Evolutionary conservation across 805 yeast genomes (phyloP).

Genomic region (Saccharomyces cerevisiae): DNA sequence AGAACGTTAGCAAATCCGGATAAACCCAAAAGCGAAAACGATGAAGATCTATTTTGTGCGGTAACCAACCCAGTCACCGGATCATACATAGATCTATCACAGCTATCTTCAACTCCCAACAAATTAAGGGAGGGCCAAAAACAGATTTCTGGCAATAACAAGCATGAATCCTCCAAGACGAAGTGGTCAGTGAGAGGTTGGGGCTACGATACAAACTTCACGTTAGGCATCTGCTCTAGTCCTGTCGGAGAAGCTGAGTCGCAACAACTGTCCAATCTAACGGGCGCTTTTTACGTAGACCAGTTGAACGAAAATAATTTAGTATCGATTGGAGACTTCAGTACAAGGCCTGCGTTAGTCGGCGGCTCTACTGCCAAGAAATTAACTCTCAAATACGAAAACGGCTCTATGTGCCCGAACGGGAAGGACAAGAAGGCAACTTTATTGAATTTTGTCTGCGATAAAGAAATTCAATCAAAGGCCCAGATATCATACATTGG

Average conservation of each 20-base stretch:
- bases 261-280: conserved; percentile 21
- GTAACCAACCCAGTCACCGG: conserved; percentile 27
- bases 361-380: conserved; percentile 43
- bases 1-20: neutral
- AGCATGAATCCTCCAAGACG: conserved; percentile 12
- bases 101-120: conserved; percentile 26
- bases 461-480: conserved; percentile 56
- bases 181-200: conserved; percentile 62
- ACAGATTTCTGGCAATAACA: neutral
- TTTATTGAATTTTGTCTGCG: conserved; percentile 66
- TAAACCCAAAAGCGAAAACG: neutral
- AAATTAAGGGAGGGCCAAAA: conserved; percentile 5
- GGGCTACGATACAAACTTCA: conserved; percentile 64
- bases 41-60: conserved; percentile 24
- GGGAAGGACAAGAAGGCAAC: conserved; percentile 55
- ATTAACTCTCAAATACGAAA: conserved; percentile 56
- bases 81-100: conserved; percentile 27
- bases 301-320: conserved; percentile 3
- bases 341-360: conserved; percentile 54
- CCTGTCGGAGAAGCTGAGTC: conserved; percentile 31
- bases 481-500: conserved; percentile 68
- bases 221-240: conserved; percentile 63
- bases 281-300: conserved; percentile 54
- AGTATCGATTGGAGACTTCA: conserved; percentile 53
- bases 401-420: conserved; percentile 56